These are phyloP conservation scores for Phascolomyces articulosus DNA, from an alignment of 371 early-diverging fungal genomes.

Conservation along the genomic window DNA sequence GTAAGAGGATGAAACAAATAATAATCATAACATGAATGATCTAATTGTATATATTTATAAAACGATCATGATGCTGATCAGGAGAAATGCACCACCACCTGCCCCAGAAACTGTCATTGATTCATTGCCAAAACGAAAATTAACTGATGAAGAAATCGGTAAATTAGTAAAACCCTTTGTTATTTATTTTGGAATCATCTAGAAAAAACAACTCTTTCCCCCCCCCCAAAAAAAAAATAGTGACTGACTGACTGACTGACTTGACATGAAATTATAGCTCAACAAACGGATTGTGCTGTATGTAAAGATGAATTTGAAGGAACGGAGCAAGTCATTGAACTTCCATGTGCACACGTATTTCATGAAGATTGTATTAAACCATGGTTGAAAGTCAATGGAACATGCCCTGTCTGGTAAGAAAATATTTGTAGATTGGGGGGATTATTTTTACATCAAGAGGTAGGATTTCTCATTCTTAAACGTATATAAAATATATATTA, in stretches of 20 bases:
- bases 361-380: slow-evolving; percentile 88
- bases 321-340: slow-evolving; percentile 55
- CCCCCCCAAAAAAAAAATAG: neutral
- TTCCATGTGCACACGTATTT: slow-evolving; percentile 87
- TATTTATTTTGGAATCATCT: neutral
- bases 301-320: slow-evolving; percentile 81
- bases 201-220: no score
- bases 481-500: neutral
- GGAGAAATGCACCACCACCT: slow-evolving; percentile 65
- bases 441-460: no score
- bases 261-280: slow-evolving; percentile 24
- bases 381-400: slow-evolving; percentile 87
- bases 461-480: no score
- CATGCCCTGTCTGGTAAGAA: slow-evolving; percentile 88
- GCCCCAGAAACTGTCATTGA: slow-evolving; percentile 69
- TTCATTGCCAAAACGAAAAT: slow-evolving; percentile 45
- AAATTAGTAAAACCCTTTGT: slow-evolving; percentile 3
- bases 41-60: neutral
- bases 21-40: neutral
- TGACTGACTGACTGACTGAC: neutral
- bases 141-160: slow-evolving; percentile 59
- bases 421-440: no score
- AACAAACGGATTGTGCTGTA: slow-evolving; percentile 70
- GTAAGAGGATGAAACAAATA: neutral
- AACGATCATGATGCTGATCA: no score